Evolutionary conservation across 345 rosid species (phyloP).

Genomic region (Carallia pectinifolia): DNA sequence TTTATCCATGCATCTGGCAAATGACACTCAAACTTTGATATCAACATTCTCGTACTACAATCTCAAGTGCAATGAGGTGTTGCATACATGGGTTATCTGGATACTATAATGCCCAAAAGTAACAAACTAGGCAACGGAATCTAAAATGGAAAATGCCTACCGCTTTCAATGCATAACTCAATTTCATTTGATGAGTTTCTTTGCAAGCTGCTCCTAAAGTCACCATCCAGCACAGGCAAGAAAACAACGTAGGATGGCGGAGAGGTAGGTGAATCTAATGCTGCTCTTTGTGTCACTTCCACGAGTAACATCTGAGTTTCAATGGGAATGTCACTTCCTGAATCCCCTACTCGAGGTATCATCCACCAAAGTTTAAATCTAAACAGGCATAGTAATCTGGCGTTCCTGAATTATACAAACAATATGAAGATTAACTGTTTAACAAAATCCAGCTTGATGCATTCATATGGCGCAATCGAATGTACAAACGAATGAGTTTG

Average conservation of each 20-base stretch:
- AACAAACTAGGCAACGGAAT: not conserved
- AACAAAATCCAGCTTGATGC: not conserved
- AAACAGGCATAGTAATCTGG: constrained; percentile 42
- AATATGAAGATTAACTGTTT: not conserved
- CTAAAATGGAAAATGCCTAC: constrained; percentile 8
- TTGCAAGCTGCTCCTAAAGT: constrained; percentile 55
- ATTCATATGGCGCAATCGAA: not conserved
- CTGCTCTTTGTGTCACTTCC: constrained; percentile 28
- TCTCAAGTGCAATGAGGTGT: no score
- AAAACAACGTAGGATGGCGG: constrained; percentile 36
- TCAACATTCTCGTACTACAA: no score
- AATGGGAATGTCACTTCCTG: constrained; percentile 48
- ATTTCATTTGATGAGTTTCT: constrained; percentile 50
- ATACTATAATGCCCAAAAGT: not conserved
- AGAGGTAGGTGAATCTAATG: constrained; percentile 12
- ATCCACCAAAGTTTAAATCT: constrained; percentile 56
- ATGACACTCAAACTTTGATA: no score
- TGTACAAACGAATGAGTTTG: not conserved
- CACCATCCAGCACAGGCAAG: constrained; percentile 50
- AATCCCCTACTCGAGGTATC: constrained; percentile 53
- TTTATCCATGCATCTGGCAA: no score
- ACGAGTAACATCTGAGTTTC: constrained; percentile 67
- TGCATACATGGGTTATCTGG: no score
- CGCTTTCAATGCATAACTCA: constrained; percentile 54
- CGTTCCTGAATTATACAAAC: constrained; percentile 31